Evolutionary conservation across 1,284 basidiomycete species (phyloP).

Genomic region (Austropuccinia psidii): DNA sequence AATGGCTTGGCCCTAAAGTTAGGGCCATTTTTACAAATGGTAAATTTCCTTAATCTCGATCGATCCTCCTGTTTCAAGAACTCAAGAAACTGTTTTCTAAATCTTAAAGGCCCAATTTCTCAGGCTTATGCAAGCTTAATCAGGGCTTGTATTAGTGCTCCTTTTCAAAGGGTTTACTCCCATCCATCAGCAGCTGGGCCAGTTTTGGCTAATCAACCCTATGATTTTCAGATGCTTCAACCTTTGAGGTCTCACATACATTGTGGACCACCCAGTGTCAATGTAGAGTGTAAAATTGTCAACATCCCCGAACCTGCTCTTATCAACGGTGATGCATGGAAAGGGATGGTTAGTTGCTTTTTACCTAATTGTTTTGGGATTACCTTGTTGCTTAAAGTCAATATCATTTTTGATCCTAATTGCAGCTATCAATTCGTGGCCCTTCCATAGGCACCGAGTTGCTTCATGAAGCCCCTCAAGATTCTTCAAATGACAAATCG

Average conservation of each 20-base stretch:
- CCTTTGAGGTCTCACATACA: not conserved
- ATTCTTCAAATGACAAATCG: not conserved
- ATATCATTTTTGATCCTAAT: not conserved
- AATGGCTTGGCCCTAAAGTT: conserved; percentile 11
- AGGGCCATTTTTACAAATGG: conserved; percentile 16
- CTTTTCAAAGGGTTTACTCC: conserved; percentile 3
- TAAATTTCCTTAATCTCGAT: not conserved
- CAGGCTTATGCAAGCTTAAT: conserved; percentile 1
- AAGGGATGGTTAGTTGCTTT: not conserved
- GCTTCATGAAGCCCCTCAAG: too few species aligned
- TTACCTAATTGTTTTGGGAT: not conserved
- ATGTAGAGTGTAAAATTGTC: conserved; percentile 31
- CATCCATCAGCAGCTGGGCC: conserved; percentile 17
- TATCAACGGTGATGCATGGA: conserved; percentile 12
- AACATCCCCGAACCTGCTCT: conserved; percentile 10
- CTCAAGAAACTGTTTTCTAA: not conserved
- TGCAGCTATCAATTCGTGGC: not conserved
- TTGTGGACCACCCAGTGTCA: conserved; percentile 8
- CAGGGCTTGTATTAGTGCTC: not conserved
- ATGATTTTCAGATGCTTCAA: conserved; percentile 10
- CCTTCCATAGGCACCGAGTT: not conserved
- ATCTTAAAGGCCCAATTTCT: not conserved
- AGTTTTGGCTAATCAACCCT: not conserved
- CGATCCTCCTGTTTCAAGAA: not conserved
- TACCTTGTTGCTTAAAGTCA: not conserved